Evolutionary conservation across 306 rosid species (phyloP), one percentile per base, ranked within the genome.

Genomic region (Crotalaria pallida): DNA sequence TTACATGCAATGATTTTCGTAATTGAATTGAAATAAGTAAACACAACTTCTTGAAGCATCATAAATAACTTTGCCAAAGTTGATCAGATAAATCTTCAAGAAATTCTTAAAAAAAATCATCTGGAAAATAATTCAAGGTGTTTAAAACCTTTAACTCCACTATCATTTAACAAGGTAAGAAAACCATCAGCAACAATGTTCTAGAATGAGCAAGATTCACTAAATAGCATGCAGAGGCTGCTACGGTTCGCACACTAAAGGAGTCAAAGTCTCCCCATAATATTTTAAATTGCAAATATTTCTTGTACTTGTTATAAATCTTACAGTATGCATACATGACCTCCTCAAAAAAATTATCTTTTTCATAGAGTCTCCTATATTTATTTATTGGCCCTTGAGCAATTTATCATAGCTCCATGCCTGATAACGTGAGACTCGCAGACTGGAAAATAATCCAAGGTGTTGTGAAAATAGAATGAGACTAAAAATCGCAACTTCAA

Each of bases 1-100:
- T 43, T 71, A 34, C 59, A 78, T n/a, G 38, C 70, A 65, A 49
- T 29, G 59, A 63, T 23, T 61, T 65, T 67, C 8, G 7, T 9
- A 27, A 59, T 52, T 17, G 19, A 7, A 13, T 18, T 65, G 47
- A 23, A 17, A 56, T 50, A 41, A 7, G 27, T 36, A 24, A n/a
- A 71, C 48, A 10, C 11, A 12, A 36, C 6, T 62, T 47, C 26
- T 58, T 18, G 17, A 12, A 15, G 47, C 34, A 72, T 45, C 41
- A 50, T 2, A 17, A 50, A 31, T 53, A 18, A 76, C 45, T 7
- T 19, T 12, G 65, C 57, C 64, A 34, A 59, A 49, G 7, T 34
- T 33, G 31, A 40, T 23, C 45, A 49, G 23, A 67, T 50, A 59
- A 34, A 67, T 53, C 50, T n/a, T 15, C 49, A 72, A 58, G 23